Percentiles rank a stretch among this genome's conserved stretches.
phyloP scores from a whole-genome alignment of 2,329 filamentous ascomycete genomes.

The Calcarisporium arbuscula region DNA sequence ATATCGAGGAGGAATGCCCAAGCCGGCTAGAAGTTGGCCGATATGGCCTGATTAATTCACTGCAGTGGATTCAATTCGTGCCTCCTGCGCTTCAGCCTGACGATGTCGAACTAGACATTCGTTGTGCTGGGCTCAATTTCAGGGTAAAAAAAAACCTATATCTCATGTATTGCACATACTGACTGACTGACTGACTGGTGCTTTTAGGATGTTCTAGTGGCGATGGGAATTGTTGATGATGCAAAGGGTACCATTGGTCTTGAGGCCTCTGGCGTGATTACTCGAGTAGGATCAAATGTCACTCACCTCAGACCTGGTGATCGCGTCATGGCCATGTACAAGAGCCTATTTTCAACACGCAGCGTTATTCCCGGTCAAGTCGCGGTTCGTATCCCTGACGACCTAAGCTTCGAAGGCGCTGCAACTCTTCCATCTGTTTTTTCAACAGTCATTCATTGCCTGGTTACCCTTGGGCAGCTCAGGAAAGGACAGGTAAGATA shows the following conservation, averaged over 20 bases:
- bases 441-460: conserved; percentile 27
- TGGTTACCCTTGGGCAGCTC: conserved; percentile 21
- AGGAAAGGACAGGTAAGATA: conserved; percentile 11
- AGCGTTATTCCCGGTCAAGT: not conserved
- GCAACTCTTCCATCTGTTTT: conserved; percentile 9
- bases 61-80: conserved; percentile 2
- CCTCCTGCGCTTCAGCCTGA: not conserved
- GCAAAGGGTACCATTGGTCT: conserved; percentile 8
- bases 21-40: not conserved
- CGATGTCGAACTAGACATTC: conserved; percentile 1
- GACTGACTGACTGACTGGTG: not conserved
- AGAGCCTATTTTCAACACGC: conserved; percentile 1
- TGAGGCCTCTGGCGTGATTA: conserved; percentile 15
- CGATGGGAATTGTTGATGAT: conserved; percentile 4
- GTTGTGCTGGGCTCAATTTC: conserved; percentile 3
- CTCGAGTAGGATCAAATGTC: conserved; percentile 7
- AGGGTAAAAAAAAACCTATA: not conserved
- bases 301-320: conserved; percentile 9
- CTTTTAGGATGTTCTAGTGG: conserved; percentile 5
- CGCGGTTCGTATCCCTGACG: not conserved
- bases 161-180: not conserved
- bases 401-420: conserved; percentile 1
- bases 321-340: conserved; percentile 1
- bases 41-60: conserved; percentile 1
- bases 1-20: conserved; percentile 12